phyloP scores from a whole-genome alignment of 768 basidiomycete species.

The Suillus americanus region DNA sequence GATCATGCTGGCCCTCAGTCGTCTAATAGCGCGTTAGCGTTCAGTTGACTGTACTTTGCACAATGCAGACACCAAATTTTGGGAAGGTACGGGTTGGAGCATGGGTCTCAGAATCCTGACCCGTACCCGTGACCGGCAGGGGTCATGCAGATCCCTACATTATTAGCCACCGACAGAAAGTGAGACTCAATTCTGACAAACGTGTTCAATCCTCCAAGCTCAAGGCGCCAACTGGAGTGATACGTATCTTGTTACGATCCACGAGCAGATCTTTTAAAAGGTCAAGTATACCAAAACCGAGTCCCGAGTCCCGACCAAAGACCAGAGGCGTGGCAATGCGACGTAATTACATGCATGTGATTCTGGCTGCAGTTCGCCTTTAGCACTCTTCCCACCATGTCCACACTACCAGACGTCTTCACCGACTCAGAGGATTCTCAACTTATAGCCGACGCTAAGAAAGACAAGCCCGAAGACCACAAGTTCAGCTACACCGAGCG shows the following conservation, averaged over 20 bases:
- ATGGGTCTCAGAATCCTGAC: too few species aligned
- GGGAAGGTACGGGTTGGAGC: too few species aligned
- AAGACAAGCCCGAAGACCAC: conserved; percentile 46
- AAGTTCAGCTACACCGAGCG: conserved; percentile 82
- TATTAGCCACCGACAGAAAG: too few species aligned
- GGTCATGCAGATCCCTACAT: too few species aligned
- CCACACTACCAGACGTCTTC: conserved; percentile 51
- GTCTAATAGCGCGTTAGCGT: background rate
- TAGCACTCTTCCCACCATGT: conserved; percentile 20
- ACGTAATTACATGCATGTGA: conserved; percentile 3
- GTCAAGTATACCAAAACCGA: background rate
- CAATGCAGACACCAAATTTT: too few species aligned
- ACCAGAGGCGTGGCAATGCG: too few species aligned
- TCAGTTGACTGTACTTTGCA: background rate
- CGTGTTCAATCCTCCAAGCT: background rate
- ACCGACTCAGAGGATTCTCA: conserved; percentile 81
- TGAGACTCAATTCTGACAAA: background rate
- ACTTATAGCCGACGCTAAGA: conserved; percentile 82
- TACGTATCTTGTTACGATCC: background rate
- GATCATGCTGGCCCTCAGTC: background rate
- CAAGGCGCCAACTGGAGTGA: background rate
- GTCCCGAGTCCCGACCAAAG: too few species aligned
- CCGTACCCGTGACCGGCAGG: too few species aligned
- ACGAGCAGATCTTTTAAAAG: background rate
- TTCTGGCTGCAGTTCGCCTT: background rate